Conservation (phyloP, 495 filamentous ascomycete species). For the Neurospora tetraspora region DNA sequence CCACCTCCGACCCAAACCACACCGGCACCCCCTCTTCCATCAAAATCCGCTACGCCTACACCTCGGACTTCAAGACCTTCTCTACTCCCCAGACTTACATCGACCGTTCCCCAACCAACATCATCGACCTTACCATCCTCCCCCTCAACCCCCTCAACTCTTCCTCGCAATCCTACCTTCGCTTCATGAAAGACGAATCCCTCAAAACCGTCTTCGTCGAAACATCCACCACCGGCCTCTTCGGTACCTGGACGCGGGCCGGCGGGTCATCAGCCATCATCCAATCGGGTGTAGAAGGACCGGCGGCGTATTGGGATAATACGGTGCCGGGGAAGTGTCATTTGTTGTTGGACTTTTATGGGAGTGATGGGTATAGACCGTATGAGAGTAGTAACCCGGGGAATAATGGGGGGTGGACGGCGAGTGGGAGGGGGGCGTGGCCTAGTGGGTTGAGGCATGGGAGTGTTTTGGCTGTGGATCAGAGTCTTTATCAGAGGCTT, state of each 20-base stretch:
- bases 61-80: slow-evolving; percentile 33
- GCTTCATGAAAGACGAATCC: slow-evolving; percentile 46
- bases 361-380: slow-evolving; percentile 40
- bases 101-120: slow-evolving; percentile 33
- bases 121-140: slow-evolving; percentile 35
- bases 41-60: slow-evolving; percentile 35
- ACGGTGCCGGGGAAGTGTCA: slow-evolving; percentile 29
- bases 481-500: slow-evolving; percentile 29
- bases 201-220: slow-evolving; percentile 41
- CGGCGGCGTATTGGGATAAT: slow-evolving; percentile 41
- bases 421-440: slow-evolving; percentile 25
- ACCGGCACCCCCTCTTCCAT: slow-evolving; percentile 31
- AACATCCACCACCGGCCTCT: slow-evolving; percentile 34
- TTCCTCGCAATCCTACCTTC: slow-evolving; percentile 23
- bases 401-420: slow-evolving; percentile 34
- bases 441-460: slow-evolving; percentile 41
- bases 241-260: slow-evolving; percentile 41
- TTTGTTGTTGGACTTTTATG: slow-evolving; percentile 41
- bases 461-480: slow-evolving; percentile 36
- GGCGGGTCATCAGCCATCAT: slow-evolving; percentile 33
- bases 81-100: slow-evolving; percentile 32
- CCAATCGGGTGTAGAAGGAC: slow-evolving; percentile 37
- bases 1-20: slow-evolving; percentile 25
- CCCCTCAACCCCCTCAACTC: slow-evolving; percentile 18
- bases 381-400: slow-evolving; percentile 32